Evolutionary conservation across 2,329 filamentous ascomycete genomes (phyloP), one percentile per base, ranked within the genome.

Genomic region (Teratosphaeria nubilosa): DNA sequence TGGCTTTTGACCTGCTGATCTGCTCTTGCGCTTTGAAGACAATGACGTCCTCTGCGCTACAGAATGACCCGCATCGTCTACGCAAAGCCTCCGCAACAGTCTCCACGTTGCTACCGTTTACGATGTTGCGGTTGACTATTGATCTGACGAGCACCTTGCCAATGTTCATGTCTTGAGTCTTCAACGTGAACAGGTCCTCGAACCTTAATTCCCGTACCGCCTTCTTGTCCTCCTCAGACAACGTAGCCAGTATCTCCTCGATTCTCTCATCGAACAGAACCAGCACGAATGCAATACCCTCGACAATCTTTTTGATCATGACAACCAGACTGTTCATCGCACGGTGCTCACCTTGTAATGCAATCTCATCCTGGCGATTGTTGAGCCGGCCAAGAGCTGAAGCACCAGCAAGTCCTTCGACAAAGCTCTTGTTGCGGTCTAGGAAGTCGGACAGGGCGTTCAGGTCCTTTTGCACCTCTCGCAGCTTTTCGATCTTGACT

Each of bases 1-100:
- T 84, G 71, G 96, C 91, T 1, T 86, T 85, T 0, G 92, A 92
- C 65, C 90, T 84, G 78, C 96, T 95, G 56, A 97, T 78, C 67
- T 92, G 88, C 73, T 99, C 94, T 71, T 97, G 92, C 0, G 94
- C 94, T 74, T 96, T 97, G 84, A 99, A 99, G 65, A 96, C 92
- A 63, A 97, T 86, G 1, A 97, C 94, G 75, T 99, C 94, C 63
- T 99, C 92, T 0, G 92, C 86, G 68, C 91, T 96, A 73, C 94
- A 99, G 80, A 99, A 99, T 74, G 88, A 96, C 62, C 94, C 95
- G 66, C 94, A 99, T 66, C 91, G 84, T 66, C 94, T 82, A 53
- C 94, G 84, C 54, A 99, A 77, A n/a, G 91, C 90, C 73, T 99
- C 94, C 0, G 94, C 92, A 25, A 99, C 91, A 0, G 91, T 96